These are phyloP conservation scores for Ophiostoma triangulosporum DNA, from an alignment of 2,329 filamentous ascomycete species.

Conservation along the genomic window DNA sequence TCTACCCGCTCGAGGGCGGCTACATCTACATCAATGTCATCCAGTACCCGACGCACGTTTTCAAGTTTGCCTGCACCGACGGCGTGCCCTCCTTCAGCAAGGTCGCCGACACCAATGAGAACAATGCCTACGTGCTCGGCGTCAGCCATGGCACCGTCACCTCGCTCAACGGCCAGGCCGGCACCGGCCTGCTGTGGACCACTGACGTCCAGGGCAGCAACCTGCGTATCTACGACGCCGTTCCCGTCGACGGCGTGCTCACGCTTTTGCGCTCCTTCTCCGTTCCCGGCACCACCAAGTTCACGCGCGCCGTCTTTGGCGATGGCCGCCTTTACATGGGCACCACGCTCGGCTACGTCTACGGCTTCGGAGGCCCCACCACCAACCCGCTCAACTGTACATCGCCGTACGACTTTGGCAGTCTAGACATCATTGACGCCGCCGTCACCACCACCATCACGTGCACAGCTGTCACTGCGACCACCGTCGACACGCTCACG, in stretches of 20 bases:
- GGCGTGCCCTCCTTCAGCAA: constrained; percentile 40
- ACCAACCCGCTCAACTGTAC: constrained; percentile 41
- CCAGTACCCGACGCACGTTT: constrained; percentile 39
- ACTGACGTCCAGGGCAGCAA: constrained; percentile 40
- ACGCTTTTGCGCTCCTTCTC: constrained; percentile 37
- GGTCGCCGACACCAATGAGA: constrained; percentile 34
- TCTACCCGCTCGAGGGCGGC: constrained; percentile 31
- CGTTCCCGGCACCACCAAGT: constrained; percentile 39
- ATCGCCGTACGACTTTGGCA: constrained; percentile 31
- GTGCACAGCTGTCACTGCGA: constrained; percentile 33
- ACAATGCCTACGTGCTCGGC: constrained; percentile 39
- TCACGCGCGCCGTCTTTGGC: constrained; percentile 43
- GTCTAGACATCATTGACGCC: constrained; percentile 25
- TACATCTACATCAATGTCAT: constrained; percentile 40
- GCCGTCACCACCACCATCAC: constrained; percentile 25
- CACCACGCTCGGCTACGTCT: constrained; percentile 35
- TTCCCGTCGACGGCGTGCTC: constrained; percentile 38
- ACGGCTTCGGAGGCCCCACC: constrained; percentile 42
- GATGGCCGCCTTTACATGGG: constrained; percentile 42
- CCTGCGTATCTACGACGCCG: constrained; percentile 77
- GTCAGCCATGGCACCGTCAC: constrained; percentile 44
- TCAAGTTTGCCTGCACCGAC: constrained; percentile 40
- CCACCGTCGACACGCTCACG: constrained; percentile 27
- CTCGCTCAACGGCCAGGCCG: constrained; percentile 36
- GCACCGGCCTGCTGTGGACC: constrained; percentile 43